Evolutionary conservation across 2,329 filamentous ascomycete genomes (phyloP).

Genomic region (Pleoardoris graminearum): DNA sequence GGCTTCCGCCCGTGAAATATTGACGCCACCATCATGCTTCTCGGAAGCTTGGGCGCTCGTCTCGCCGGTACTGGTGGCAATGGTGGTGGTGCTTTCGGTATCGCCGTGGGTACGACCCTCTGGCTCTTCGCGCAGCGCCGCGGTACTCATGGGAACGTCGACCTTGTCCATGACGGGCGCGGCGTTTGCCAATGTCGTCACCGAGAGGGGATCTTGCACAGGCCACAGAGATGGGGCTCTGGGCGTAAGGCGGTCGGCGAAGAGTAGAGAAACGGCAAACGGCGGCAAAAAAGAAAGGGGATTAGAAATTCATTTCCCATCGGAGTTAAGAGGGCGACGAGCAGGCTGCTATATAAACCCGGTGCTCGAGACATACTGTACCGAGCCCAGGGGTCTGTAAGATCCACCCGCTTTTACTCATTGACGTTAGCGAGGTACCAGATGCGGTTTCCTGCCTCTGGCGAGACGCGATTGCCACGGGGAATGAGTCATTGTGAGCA

Average conservation of each 20-base stretch:
- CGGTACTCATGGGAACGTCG: conserved; percentile 24
- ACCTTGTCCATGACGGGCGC: conserved; percentile 28
- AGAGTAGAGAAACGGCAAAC: neutral
- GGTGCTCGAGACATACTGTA: neutral
- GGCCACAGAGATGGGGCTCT: conserved; percentile 2
- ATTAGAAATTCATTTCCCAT: neutral
- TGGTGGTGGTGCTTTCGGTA: conserved; percentile 27
- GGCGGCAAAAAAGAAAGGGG: neutral
- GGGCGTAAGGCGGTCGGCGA: neutral
- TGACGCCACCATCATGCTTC: conserved; percentile 49
- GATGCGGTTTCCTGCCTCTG: neutral
- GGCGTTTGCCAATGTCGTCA: conserved; percentile 26
- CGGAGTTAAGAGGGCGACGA: conserved; percentile 2
- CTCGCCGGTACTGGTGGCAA: conserved; percentile 26
- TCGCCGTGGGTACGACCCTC: conserved; percentile 21
- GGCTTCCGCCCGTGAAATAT: conserved; percentile 68
- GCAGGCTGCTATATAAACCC: neutral
- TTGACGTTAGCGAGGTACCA: neutral
- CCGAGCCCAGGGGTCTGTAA: neutral
- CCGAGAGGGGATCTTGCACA: neutral
- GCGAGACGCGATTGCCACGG: neutral
- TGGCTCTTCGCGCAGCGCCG: conserved; percentile 26
- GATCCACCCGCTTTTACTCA: conserved; percentile 1
- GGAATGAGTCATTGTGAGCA: conserved; percentile 2
- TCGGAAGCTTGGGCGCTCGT: conserved; percentile 11